Evolutionary conservation across 768 basidiomycete genomes (phyloP).

Genomic region (Suillus placidus): DNA sequence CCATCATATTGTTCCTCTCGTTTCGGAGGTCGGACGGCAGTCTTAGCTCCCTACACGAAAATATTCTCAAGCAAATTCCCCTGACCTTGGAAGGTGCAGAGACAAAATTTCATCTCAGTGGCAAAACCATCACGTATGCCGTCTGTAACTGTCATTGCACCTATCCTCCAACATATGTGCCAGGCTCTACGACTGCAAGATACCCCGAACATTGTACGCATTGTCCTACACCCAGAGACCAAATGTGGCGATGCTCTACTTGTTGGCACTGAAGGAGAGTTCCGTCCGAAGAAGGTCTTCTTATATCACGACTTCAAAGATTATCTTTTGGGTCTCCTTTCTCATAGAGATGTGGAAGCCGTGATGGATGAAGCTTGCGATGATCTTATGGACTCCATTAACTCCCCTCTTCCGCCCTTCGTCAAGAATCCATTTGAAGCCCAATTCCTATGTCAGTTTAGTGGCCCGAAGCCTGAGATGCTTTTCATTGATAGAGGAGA

Average conservation of each 20-base stretch:
- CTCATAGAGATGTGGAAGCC: background rate
- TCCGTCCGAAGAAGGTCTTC: slow-evolving; percentile 1
- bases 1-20: background rate
- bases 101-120: slow-evolving; percentile 1
- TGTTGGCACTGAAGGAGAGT: background rate
- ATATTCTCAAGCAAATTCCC: slow-evolving; percentile 5
- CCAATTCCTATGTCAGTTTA: background rate
- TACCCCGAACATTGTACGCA: background rate
- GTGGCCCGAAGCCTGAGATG: background rate
- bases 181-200: background rate
- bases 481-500: slow-evolving; percentile 6
- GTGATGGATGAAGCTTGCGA: slow-evolving; percentile 2
- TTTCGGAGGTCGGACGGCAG: background rate
- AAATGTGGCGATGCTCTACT: slow-evolving; percentile 3
- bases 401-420: slow-evolving; percentile 4
- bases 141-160: slow-evolving; percentile 12
- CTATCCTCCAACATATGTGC: background rate
- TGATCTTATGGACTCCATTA: background rate
- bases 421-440: slow-evolving; percentile 9
- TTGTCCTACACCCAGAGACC: background rate
- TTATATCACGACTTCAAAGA: slow-evolving; percentile 11
- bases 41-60: slow-evolving; percentile 5
- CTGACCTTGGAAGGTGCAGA: background rate
- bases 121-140: background rate
- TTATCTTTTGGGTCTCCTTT: slow-evolving; percentile 1